Percentiles rank a stretch among this genome's conserved stretches.
phyloP scores from a whole-genome alignment of 345 rosid genomes.

The Cochlearia excelsa region DNA sequence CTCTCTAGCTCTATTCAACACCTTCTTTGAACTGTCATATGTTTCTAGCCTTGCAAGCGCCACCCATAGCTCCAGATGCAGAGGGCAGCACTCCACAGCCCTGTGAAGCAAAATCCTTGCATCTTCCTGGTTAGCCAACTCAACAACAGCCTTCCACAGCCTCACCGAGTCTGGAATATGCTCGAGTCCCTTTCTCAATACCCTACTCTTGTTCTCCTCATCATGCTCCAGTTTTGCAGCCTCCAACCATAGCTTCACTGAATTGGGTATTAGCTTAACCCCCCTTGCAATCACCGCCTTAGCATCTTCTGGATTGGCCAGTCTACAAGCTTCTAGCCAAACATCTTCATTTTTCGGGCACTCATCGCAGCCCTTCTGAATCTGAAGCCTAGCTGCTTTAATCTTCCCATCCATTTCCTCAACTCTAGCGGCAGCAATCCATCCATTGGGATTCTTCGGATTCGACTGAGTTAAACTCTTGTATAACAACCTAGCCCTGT shows the following conservation, averaged over 20 bases:
- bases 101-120: slow-evolving; percentile 74
- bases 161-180: slow-evolving; percentile 83
- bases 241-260: slow-evolving; percentile 82
- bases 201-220: slow-evolving; percentile 68
- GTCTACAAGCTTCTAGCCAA: slow-evolving; percentile 91
- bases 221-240: slow-evolving; percentile 86
- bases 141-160: slow-evolving; percentile 91
- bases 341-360: slow-evolving; percentile 89
- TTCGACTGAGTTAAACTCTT: slow-evolving; percentile 87
- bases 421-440: slow-evolving; percentile 95
- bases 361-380: slow-evolving; percentile 86
- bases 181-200: slow-evolving; percentile 80
- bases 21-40: slow-evolving; percentile 69
- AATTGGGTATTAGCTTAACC: slow-evolving; percentile 76
- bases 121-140: slow-evolving; percentile 69
- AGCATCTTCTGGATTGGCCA: slow-evolving; percentile 83
- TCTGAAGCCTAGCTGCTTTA: slow-evolving; percentile 70
- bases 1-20: slow-evolving; percentile 69
- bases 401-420: slow-evolving; percentile 98
- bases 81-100: slow-evolving; percentile 94
- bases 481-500: slow-evolving; percentile 82
- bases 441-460: slow-evolving; percentile 87
- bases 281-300: slow-evolving; percentile 88
- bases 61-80: slow-evolving; percentile 85
- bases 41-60: slow-evolving; percentile 87